Evolutionary conservation across 1,284 basidiomycete genomes (phyloP).

Genomic region (Naganishia sp.): DNA sequence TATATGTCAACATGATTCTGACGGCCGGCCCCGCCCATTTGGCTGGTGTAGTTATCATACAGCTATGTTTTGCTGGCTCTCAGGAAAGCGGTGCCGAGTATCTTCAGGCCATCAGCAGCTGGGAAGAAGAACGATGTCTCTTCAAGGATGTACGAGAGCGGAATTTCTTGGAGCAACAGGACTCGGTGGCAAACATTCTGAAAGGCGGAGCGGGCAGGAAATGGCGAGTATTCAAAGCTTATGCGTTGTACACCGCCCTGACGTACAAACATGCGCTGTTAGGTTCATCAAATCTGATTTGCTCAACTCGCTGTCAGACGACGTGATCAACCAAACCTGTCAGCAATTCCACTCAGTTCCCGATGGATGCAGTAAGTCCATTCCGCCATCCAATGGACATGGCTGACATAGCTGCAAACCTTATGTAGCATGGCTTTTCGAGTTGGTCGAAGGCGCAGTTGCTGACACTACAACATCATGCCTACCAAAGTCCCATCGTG

Average conservation of each 20-base stretch:
- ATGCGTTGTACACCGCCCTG: background rate
- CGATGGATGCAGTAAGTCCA: slow-evolving; percentile 75
- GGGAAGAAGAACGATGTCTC: slow-evolving; percentile 71
- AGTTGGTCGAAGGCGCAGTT: slow-evolving; percentile 80
- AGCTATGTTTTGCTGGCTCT: slow-evolving; percentile 78
- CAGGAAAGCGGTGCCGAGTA: slow-evolving; percentile 74
- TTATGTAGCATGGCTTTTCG: slow-evolving; percentile 77
- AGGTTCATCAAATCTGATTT: slow-evolving; percentile 76
- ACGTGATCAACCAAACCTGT: slow-evolving; percentile 79
- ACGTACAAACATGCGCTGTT: background rate
- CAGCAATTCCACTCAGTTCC: slow-evolving; percentile 75
- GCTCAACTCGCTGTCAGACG: slow-evolving; percentile 76
- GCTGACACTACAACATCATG: slow-evolving; percentile 69
- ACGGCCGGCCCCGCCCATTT: slow-evolving; percentile 80
- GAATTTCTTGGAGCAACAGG: slow-evolving; percentile 81
- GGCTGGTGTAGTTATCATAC: slow-evolving; percentile 81
- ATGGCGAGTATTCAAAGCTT: slow-evolving; percentile 58
- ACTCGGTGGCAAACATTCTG: slow-evolving; percentile 83
- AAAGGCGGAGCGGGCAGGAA: slow-evolving; percentile 79
- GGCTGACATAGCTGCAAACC: too few relatives aligned
- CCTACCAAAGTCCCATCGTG: slow-evolving; percentile 71
- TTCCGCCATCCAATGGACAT: slow-evolving; percentile 11
- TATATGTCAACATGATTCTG: slow-evolving; percentile 84
- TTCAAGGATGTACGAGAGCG: slow-evolving; percentile 88
- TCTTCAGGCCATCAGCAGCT: slow-evolving; percentile 76